These are phyloP conservation scores for Westerdykella aurantiaca DNA, from an alignment of 2,329 filamentous ascomycete genomes.

Conservation along the genomic window DNA sequence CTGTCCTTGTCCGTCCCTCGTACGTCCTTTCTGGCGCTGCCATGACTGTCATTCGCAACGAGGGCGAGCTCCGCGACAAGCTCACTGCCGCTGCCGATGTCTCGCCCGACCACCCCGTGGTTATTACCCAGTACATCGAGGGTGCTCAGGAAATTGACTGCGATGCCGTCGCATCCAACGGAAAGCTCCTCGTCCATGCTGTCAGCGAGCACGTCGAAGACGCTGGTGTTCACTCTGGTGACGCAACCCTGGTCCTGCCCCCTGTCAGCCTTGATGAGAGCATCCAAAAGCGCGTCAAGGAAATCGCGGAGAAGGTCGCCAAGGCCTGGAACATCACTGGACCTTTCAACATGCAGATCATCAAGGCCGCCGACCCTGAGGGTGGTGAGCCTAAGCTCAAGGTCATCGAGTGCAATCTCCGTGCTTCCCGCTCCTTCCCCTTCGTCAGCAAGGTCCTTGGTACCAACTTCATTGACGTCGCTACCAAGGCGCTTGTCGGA, in stretches of 20 bases:
- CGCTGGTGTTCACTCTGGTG: constrained; percentile 95
- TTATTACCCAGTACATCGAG: constrained; percentile 98
- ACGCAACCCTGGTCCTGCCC: constrained; percentile 89
- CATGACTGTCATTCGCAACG: constrained; percentile 92
- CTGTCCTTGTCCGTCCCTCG: constrained; percentile 86
- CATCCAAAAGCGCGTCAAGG: constrained; percentile 83
- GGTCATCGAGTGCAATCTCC: constrained; percentile 97
- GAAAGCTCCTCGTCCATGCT: constrained; percentile 83
- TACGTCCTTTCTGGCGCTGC: constrained; percentile 97
- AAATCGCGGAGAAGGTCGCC: constrained; percentile 92
- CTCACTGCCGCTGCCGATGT: constrained; percentile 84
- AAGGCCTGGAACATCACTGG: constrained; percentile 96
- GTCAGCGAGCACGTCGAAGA: constrained; percentile 95
- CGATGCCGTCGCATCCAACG: constrained; percentile 81
- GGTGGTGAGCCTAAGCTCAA: constrained; percentile 74
- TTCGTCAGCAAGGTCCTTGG: constrained; percentile 97
- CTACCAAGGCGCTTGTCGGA: constrained; percentile 85
- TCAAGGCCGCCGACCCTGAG: constrained; percentile 76
- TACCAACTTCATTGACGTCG: constrained; percentile 92
- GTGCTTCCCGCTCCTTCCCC: constrained; percentile 94
- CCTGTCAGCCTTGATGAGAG: constrained; percentile 70
- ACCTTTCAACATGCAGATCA: constrained; percentile 99
- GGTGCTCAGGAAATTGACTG: constrained; percentile 95
- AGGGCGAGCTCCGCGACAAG: constrained; percentile 90
- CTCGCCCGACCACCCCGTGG: constrained; percentile 93